phyloP scores from a whole-genome alignment of 129 eudicot species.

The Deinandra increscens region DNA sequence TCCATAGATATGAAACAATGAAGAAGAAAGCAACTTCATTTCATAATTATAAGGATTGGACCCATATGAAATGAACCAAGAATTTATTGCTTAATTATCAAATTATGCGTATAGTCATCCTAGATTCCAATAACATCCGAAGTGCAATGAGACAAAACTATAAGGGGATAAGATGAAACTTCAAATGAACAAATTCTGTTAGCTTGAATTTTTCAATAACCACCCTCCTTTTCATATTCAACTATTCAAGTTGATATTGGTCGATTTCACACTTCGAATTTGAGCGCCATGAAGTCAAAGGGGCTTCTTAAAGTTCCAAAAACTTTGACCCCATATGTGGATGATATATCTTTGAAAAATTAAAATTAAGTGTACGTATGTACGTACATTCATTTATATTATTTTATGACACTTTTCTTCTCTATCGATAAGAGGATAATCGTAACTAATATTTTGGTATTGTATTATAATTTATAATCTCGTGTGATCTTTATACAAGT shows the following conservation, averaged over 20 bases:
- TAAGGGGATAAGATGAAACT: conserved; percentile 2
- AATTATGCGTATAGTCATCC: too few species aligned
- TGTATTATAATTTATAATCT: background rate
- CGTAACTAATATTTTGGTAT: background rate
- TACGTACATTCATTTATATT: background rate
- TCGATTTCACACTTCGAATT: conserved; percentile 14
- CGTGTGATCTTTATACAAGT: background rate
- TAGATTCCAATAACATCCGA: background rate
- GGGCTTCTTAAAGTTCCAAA: background rate
- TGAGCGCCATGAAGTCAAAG: background rate
- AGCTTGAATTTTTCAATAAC: conserved; percentile 4
- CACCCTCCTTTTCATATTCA: background rate
- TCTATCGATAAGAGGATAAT: background rate
- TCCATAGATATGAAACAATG: too few species aligned
- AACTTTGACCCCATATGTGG: conserved; percentile 5
- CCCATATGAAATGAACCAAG: too few species aligned
- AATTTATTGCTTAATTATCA: too few species aligned
- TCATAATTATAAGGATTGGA: too few species aligned
- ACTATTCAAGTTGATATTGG: background rate
- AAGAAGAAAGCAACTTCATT: too few species aligned
- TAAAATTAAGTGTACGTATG: background rate
- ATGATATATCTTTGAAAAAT: background rate
- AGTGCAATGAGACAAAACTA: background rate
- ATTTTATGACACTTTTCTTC: background rate
- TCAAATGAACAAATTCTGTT: background rate